Evolutionary conservation across 2,329 filamentous ascomycete species (phyloP).

Genomic region (Phaeosphaeria sp.): DNA sequence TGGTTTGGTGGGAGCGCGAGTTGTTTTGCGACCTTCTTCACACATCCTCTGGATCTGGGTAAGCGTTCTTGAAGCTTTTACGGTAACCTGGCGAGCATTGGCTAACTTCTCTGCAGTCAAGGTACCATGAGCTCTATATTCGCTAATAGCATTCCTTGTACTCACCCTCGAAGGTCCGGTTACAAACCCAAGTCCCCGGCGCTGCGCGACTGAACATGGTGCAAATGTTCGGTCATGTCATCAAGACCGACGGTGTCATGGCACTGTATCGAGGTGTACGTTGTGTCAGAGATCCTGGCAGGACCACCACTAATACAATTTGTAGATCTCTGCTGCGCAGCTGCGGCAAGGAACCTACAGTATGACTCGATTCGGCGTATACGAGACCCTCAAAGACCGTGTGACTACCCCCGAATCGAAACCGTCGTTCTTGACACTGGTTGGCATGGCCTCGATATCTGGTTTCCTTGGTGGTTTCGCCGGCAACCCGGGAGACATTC

Average conservation of each 20-base stretch:
- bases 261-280: constrained; percentile 85
- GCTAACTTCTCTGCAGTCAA: constrained; percentile 52
- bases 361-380: constrained; percentile 94
- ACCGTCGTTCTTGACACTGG: constrained; percentile 76
- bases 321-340: constrained; percentile 82
- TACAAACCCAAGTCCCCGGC: constrained; percentile 78
- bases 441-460: constrained; percentile 81
- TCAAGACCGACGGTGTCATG: constrained; percentile 74
- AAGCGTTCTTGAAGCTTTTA: constrained; percentile 48
- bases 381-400: constrained; percentile 86
- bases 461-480: constrained; percentile 88
- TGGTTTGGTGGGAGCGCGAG: constrained; percentile 98
- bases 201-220: constrained; percentile 78
- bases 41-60: constrained; percentile 93
- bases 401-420: constrained; percentile 60
- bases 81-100: background rate
- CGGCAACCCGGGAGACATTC: constrained; percentile 93
- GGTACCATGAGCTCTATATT: constrained; percentile 37
- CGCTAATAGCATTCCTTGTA: constrained; percentile 4
- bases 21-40: constrained; percentile 88
- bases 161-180: constrained; percentile 69
- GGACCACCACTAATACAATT: constrained; percentile 5
- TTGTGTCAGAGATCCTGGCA: constrained; percentile 26
- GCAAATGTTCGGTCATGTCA: constrained; percentile 83
- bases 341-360: constrained; percentile 93